Percentiles rank a stretch among this genome's conserved stretches.
phyloP scores from a whole-genome alignment of 1,139 yeast species.

The Geotrichum reessii region DNA sequence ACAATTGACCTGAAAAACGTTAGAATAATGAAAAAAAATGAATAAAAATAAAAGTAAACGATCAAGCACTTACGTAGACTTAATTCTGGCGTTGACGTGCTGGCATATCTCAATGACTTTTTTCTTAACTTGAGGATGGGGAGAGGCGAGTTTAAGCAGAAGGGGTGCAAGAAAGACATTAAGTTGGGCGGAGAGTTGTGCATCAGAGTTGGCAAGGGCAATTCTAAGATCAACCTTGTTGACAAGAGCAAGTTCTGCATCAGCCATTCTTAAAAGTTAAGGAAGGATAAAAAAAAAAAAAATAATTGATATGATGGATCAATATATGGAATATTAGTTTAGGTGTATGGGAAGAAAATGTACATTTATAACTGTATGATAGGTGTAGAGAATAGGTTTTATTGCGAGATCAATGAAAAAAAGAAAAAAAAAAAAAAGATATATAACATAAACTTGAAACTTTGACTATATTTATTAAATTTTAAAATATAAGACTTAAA shows the following conservation, averaged over 20 bases:
- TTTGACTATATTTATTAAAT: no score
- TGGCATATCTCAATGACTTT: slow-evolving; percentile 64
- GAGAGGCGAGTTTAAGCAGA: slow-evolving; percentile 70
- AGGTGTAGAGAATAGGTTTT: no score
- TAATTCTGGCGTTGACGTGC: slow-evolving; percentile 61
- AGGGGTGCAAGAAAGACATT: slow-evolving; percentile 69
- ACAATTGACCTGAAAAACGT: slow-evolving; percentile 37
- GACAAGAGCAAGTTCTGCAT: slow-evolving; percentile 34
- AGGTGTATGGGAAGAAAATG: not conserved
- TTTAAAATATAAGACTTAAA: no score
- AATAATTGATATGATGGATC: not conserved
- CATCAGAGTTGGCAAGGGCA: slow-evolving; percentile 68
- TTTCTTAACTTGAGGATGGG: slow-evolving; percentile 58
- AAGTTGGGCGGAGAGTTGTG: slow-evolving; percentile 57
- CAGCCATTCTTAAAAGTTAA: slow-evolving; percentile 23
- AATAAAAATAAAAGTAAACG: not conserved
- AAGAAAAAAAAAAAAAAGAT: no score
- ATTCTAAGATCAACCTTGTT: slow-evolving; percentile 68
- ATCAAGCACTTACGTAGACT: slow-evolving; percentile 40
- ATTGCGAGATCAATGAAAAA: no score
- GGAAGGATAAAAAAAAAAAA: not conserved
- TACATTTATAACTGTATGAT: not conserved
- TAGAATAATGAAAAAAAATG: slow-evolving; percentile 1
- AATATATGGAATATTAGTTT: no score
- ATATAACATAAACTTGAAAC: no score